Conservation (phyloP, 805 yeast genomes). For the Kregervanrija pseudodelftensis region DNA sequence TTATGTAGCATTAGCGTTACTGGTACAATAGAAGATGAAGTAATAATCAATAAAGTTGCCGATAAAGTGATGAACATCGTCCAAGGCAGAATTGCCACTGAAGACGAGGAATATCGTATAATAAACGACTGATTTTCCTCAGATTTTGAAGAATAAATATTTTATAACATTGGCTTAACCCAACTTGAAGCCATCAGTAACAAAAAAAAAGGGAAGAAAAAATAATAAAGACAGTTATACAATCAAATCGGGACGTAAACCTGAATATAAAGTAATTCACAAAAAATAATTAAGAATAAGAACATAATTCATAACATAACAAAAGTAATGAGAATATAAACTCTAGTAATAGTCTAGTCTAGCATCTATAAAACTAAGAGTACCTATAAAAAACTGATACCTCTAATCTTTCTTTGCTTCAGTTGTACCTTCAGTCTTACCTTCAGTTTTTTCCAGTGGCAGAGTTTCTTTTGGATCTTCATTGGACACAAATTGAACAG, state of each 20-base stretch:
- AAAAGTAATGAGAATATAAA: too few relatives aligned
- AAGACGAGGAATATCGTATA: slow-evolving; percentile 43
- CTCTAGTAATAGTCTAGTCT: neutral
- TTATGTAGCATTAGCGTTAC: slow-evolving; percentile 68
- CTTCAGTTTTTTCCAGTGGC: neutral
- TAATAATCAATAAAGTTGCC: slow-evolving; percentile 35
- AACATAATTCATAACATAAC: too few relatives aligned
- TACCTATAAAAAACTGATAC: neutral
- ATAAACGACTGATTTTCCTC: too few relatives aligned
- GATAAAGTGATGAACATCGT: slow-evolving; percentile 29
- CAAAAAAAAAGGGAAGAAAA: too few relatives aligned
- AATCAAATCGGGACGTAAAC: too few relatives aligned
- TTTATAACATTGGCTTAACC: too few relatives aligned
- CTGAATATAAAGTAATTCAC: too few relatives aligned
- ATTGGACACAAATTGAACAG: slow-evolving; percentile 26
- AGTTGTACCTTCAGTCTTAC: neutral
- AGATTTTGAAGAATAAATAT: too few relatives aligned
- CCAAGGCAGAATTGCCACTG: slow-evolving; percentile 47
- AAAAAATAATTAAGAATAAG: too few relatives aligned
- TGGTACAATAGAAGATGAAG: slow-evolving; percentile 40
- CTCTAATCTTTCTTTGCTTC: neutral
- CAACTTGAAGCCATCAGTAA: too few relatives aligned
- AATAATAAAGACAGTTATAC: too few relatives aligned
- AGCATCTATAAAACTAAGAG: neutral
- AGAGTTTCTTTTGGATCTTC: slow-evolving; percentile 3